Conservation (phyloP, 2,329 filamentous ascomycete genomes). For the Claviceps quebecensis region DNA sequence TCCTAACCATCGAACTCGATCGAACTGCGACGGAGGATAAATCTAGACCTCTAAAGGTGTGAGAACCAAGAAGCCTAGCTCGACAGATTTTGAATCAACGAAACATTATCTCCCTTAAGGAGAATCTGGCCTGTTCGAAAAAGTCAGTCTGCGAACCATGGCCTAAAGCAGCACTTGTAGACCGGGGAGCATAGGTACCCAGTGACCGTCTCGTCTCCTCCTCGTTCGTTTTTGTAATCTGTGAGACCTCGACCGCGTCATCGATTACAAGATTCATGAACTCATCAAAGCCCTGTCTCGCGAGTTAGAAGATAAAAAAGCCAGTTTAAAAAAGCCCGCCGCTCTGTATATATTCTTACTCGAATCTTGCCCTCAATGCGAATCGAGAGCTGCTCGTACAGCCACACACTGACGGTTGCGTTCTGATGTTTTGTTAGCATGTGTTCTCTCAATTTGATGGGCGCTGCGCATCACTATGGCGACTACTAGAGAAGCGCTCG, state of each 20-base stretch:
- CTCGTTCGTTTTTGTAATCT: conserved; percentile 63
- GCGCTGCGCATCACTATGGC: not conserved
- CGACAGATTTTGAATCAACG: conserved; percentile 50
- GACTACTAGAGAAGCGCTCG: not conserved
- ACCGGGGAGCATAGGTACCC: conserved; percentile 40
- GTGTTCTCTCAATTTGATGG: conserved; percentile 9
- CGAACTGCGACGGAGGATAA: too few species aligned
- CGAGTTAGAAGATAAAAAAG: not conserved
- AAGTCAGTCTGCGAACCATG: conserved; percentile 11
- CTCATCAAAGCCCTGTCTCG: conserved; percentile 77
- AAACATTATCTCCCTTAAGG: conserved; percentile 79
- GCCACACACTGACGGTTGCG: conserved; percentile 82
- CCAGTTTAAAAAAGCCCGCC: not conserved
- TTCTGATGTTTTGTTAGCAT: conserved; percentile 33
- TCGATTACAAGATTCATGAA: conserved; percentile 99
- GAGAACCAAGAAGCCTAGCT: not conserved
- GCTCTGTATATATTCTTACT: conserved; percentile 34
- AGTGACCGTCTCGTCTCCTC: conserved; percentile 65
- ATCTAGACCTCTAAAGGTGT: too few species aligned
- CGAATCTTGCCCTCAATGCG: conserved; percentile 94
- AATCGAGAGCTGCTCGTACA: conserved; percentile 90
- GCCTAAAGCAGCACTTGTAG: not conserved
- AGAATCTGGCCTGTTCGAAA: conserved; percentile 60
- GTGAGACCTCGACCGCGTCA: conserved; percentile 83
- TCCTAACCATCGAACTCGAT: too few species aligned